Evolutionary conservation across 495 filamentous ascomycete species (phyloP).

Genomic region (Cercophora sp.): DNA sequence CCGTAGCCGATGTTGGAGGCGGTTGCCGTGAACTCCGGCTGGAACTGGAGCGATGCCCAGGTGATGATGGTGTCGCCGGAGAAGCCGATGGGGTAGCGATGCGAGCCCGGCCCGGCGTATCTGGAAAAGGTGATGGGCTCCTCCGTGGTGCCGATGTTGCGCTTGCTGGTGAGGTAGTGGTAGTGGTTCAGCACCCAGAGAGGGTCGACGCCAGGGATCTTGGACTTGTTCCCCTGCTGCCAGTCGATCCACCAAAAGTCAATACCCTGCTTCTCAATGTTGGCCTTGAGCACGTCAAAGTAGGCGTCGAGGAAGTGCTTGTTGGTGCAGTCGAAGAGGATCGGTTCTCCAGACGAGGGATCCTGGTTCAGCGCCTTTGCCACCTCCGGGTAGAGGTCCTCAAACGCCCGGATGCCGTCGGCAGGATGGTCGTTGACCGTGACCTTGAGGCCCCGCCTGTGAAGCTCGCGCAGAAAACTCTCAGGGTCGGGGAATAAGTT

Average conservation of each 20-base stretch:
- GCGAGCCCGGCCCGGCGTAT: slow-evolving; percentile 55
- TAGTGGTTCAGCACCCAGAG: slow-evolving; percentile 62
- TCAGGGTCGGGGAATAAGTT: slow-evolving; percentile 51
- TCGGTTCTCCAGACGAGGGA: slow-evolving; percentile 40
- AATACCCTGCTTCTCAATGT: slow-evolving; percentile 45
- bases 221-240: slow-evolving; percentile 54
- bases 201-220: slow-evolving; percentile 54
- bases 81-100: slow-evolving; percentile 60
- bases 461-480: slow-evolving; percentile 41
- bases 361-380: slow-evolving; percentile 45
- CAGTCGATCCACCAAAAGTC: slow-evolving; percentile 65
- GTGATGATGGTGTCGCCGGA: slow-evolving; percentile 55
- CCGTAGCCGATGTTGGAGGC: slow-evolving; percentile 62
- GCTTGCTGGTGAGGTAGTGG: slow-evolving; percentile 50
- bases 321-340: slow-evolving; percentile 51
- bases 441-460: slow-evolving; percentile 39
- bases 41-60: slow-evolving; percentile 55
- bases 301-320: slow-evolving; percentile 53
- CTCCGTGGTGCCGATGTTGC: slow-evolving; percentile 23
- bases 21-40: slow-evolving; percentile 60
- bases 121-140: slow-evolving; percentile 45
- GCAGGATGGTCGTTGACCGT: slow-evolving; percentile 57
- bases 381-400: slow-evolving; percentile 51
- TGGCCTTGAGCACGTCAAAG: slow-evolving; percentile 51
- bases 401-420: slow-evolving; percentile 48